phyloP scores from a whole-genome alignment of 768 basidiomycete species.

The Dioszegia aurantiaca region DNA sequence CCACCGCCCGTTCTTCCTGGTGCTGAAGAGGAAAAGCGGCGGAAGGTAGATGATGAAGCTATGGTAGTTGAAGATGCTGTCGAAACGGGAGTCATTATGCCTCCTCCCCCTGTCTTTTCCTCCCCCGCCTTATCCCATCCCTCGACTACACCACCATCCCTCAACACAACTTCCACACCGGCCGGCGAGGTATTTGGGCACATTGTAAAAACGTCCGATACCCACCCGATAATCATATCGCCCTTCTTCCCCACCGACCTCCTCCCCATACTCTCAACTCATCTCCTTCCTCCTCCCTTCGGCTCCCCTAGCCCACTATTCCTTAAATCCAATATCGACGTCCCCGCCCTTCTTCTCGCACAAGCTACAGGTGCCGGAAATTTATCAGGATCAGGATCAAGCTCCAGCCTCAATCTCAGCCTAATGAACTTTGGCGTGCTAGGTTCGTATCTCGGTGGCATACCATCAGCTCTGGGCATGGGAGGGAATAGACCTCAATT shows the following conservation, averaged over 20 bases:
- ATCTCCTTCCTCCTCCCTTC: slow-evolving; percentile 29
- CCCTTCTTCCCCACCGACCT: slow-evolving; percentile 63
- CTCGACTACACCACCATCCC: background rate
- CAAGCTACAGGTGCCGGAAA: background rate
- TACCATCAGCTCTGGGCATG: background rate
- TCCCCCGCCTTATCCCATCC: slow-evolving; percentile 2
- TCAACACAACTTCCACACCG: slow-evolving; percentile 8
- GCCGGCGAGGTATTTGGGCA: slow-evolving; percentile 35
- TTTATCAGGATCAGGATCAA: background rate
- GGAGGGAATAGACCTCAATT: slow-evolving; percentile 49
- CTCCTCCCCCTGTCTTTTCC: slow-evolving; percentile 4
- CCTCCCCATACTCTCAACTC: slow-evolving; percentile 55
- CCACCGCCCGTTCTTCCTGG: background rate
- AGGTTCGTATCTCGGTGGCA: background rate
- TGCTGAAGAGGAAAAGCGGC: slow-evolving; percentile 34
- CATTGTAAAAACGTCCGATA: slow-evolving; percentile 65
- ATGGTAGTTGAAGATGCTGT: slow-evolving; percentile 46
- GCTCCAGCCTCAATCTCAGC: background rate
- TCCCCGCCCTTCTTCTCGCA: slow-evolving; percentile 29
- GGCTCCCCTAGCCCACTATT: slow-evolving; percentile 11
- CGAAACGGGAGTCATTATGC: slow-evolving; percentile 35
- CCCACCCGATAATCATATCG: slow-evolving; percentile 81
- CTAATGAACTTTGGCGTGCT: no score
- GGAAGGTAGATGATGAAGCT: slow-evolving; percentile 40
- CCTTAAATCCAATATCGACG: slow-evolving; percentile 32